A percentile compares a stretch with the other conserved stretches of the same genome.
Evolutionary conservation across 2,329 filamentous ascomycete genomes (phyloP).

Genomic region (Pestalotiopsis sp.): DNA sequence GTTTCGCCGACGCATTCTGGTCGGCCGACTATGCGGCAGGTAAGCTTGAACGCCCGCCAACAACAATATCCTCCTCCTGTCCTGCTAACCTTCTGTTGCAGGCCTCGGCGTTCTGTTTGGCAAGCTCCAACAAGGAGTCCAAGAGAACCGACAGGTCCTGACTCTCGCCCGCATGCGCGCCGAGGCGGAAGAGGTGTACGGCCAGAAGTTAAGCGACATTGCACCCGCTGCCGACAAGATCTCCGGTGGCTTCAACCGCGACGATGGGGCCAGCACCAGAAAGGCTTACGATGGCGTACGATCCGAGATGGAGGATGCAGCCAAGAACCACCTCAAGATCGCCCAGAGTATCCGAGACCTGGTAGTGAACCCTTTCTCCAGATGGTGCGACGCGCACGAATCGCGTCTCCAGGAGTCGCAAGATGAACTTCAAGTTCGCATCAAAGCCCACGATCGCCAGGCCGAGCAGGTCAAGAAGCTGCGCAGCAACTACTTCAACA

Average conservation of each 20-base stretch:
- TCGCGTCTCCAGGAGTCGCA: conserved; percentile 89
- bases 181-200: conserved; percentile 91
- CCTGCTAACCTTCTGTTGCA: conserved; percentile 26
- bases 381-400: conserved; percentile 96
- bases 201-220: conserved; percentile 78
- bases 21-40: conserved; percentile 95
- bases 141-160: conserved; percentile 92
- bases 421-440: conserved; percentile 85
- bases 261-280: conserved; percentile 93
- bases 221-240: conserved; percentile 79
- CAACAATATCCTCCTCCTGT: background rate
- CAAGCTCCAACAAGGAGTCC: conserved; percentile 94
- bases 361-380: conserved; percentile 88
- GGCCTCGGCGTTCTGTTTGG: conserved; percentile 90
- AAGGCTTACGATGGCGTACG: conserved; percentile 97
- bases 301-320: conserved; percentile 86
- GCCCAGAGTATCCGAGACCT: conserved; percentile 94
- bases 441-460: conserved; percentile 92
- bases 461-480: conserved; percentile 89
- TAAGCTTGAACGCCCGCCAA: conserved; percentile 38
- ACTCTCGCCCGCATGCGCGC: conserved; percentile 91
- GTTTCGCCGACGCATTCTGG: conserved; percentile 97
- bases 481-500: conserved; percentile 97
- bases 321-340: conserved; percentile 91
- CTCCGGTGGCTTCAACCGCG: conserved; percentile 78